Base-by-base conservation (phyloP, 75 land plant genomes). In the Azolla pinnata region DNA sequence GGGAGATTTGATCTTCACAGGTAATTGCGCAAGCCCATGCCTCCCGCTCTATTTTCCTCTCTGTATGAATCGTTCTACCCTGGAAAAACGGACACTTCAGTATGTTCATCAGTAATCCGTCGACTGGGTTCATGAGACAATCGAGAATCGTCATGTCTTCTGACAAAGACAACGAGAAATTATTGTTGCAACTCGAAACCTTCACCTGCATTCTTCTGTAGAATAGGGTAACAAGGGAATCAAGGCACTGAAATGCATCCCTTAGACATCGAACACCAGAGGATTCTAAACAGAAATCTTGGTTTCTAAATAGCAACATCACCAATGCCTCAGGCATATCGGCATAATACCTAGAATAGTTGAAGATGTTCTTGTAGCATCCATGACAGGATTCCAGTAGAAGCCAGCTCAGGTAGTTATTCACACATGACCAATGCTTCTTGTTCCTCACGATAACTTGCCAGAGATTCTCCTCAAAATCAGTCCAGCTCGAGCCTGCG, bases 41-140 rank as follows among this genome's bases (percentile, higher is more conserved):
- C 19, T 33, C 5, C 59, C 12, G 7, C 4, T 33, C 21, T 25
- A 57, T 29, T 14, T 57, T 38, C 21, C 44, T 18, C 27, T 52
- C 54, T 2, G 29, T 52, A 23, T 52, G 54, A 3, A 52, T 52
- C 29, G 27, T 26, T 38, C 35, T 8, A 20, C 59, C 42, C 34
- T 31, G 25, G 45, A 1, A 61, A 42, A 9, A 42, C 26, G 50
- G 38, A n/a, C 57, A 47, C 32, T 61, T 73, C 0, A 67, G 35
- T 12, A 61, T 42, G 63, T 27, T 67, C 38, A 73, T 61, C 28
- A 73, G 48, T 17, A 73, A 62, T 1, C 75, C 75, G 44, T 60
- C 55, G 34, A 27, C 34, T 2, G 75, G 75, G 24, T 61, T 73
- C 75, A 73, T 73, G 8, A 73, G 44, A 44, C 38, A 69, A 16